Conservation (phyloP, 164 flowering plant genomes). For the Nymphaea colorata region DNA sequence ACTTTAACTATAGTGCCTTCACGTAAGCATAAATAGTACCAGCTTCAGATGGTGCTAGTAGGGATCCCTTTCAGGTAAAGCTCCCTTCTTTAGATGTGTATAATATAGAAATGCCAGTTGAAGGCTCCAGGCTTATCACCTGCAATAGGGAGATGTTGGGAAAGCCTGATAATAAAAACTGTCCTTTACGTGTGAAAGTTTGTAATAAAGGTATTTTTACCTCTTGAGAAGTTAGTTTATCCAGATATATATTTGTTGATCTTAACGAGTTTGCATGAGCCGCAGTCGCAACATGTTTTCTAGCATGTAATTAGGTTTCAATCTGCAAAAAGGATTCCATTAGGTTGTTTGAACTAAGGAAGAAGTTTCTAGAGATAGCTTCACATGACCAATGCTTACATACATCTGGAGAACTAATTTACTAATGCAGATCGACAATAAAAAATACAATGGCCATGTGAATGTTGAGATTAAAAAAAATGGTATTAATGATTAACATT, state of each 20-base stretch:
- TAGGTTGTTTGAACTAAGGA: background rate
- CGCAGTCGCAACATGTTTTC: conserved; percentile 92
- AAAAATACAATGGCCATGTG: too few relatives aligned
- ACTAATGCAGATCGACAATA: too few relatives aligned
- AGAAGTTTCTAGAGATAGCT: background rate
- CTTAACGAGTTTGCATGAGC: conserved; percentile 98
- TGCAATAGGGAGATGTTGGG: conserved; percentile 10
- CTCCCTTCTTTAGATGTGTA: conserved; percentile 85
- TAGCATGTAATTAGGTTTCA: conserved; percentile 63
- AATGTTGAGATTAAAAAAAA: too few relatives aligned
- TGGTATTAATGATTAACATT: too few relatives aligned
- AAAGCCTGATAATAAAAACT: background rate
- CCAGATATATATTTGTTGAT: conserved; percentile 97
- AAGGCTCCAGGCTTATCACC: conserved; percentile 88
- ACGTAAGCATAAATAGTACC: conserved; percentile 90
- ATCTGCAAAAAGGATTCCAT: conserved; percentile 36
- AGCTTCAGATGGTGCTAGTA: conserved; percentile 81
- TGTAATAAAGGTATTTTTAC: conserved; percentile 16
- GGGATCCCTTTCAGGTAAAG: conserved; percentile 91
- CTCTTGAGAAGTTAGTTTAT: conserved; percentile 93
- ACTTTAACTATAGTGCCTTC: conserved; percentile 29
- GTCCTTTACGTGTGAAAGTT: background rate
- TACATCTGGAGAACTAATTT: background rate
- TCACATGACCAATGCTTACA: background rate
- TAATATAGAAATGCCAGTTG: conserved; percentile 96